A percentile compares a stretch with the other conserved stretches of the same genome.
Evolutionary conservation across 78 protist genomes (phyloP).

Genomic region (Pigoraptor vietnamica): DNA sequence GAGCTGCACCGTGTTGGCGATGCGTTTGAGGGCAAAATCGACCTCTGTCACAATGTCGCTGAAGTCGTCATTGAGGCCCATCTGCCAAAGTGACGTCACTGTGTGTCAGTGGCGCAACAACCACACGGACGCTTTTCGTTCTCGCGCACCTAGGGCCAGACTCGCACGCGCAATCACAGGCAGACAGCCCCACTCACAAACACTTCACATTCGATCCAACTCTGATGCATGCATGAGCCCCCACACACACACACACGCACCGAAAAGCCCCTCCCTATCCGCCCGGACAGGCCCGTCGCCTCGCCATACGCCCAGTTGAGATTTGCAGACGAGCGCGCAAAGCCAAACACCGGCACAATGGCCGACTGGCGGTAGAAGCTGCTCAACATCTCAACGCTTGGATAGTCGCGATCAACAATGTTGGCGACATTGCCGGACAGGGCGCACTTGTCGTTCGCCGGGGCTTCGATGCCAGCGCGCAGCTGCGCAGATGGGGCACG

Average conservation of each 20-base stretch:
- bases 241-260: too few species aligned
- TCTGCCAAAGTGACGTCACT: too few species aligned
- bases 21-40: not conserved
- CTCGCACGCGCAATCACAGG: too few species aligned
- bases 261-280: not conserved
- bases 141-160: too few species aligned
- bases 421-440: not conserved
- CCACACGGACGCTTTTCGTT: too few species aligned
- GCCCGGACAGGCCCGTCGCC: not conserved
- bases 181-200: too few species aligned
- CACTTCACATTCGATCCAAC: too few species aligned
- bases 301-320: not conserved
- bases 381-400: not conserved
- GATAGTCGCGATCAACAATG: not conserved
- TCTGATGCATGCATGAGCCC: too few species aligned
- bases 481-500: too few species aligned
- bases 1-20: not conserved
- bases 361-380: not conserved
- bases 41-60: not conserved
- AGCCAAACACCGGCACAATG: not conserved
- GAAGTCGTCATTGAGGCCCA: not conserved
- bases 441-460: not conserved
- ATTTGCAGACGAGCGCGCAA: not conserved
- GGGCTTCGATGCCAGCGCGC: not conserved
- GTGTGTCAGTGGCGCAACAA: too few species aligned